Evolutionary conservation across 2,329 filamentous ascomycete species (phyloP).

Genomic region (Colletotrichum gigasporum): DNA sequence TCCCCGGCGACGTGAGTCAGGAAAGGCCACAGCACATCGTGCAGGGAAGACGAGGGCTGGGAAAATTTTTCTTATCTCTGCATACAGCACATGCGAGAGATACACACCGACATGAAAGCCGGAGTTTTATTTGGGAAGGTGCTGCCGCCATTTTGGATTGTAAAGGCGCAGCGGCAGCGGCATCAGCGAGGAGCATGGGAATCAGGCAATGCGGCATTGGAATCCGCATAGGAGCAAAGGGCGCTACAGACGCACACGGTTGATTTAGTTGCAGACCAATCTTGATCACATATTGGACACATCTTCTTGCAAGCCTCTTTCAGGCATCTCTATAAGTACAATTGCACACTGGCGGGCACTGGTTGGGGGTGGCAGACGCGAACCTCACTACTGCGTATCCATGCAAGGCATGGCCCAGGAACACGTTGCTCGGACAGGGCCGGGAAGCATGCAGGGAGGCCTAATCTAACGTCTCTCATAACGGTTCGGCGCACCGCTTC

Average conservation of each 20-base stretch:
- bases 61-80: slow-evolving; percentile 3
- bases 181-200: slow-evolving; percentile 21
- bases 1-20: slow-evolving; percentile 24
- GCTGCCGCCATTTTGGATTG: background rate
- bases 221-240: slow-evolving; percentile 7
- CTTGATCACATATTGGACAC: slow-evolving; percentile 14
- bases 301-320: background rate
- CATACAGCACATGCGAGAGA: slow-evolving; percentile 3
- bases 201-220: slow-evolving; percentile 20
- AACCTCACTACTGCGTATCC: background rate
- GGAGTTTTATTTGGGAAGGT: slow-evolving; percentile 7
- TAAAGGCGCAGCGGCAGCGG: slow-evolving; percentile 11
- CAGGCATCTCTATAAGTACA: background rate
- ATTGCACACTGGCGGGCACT: background rate
- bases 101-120: background rate
- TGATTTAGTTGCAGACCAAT: slow-evolving; percentile 22
- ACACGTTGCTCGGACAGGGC: slow-evolving; percentile 23
- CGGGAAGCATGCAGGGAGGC: slow-evolving; percentile 24
- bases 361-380: background rate
- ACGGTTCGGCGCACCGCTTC: background rate
- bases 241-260: background rate
- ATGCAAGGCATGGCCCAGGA: slow-evolving; percentile 21
- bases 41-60: background rate
- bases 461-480: background rate
- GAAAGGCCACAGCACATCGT: slow-evolving; percentile 1